Evolutionary conservation across 2,329 filamentous ascomycete genomes (phyloP).

Genomic region (Gliomastix tumulicola): DNA sequence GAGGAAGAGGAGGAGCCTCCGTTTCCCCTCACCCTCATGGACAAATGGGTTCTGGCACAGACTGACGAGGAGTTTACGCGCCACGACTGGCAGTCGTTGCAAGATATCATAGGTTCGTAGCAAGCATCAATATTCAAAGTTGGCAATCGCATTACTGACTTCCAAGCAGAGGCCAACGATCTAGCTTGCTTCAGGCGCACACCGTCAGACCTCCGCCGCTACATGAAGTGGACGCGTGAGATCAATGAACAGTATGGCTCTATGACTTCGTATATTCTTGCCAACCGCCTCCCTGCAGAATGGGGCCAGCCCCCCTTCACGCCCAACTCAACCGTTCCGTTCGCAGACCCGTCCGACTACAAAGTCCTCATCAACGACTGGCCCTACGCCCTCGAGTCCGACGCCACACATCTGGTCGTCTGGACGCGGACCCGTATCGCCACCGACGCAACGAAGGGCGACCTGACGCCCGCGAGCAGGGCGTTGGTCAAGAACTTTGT

Average conservation of each 20-base stretch:
- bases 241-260: conserved; percentile 69
- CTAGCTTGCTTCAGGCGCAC: conserved; percentile 72
- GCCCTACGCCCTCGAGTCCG: conserved; percentile 71
- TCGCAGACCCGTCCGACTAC: conserved; percentile 49
- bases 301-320: conserved; percentile 61
- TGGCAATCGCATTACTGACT: background rate
- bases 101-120: conserved; percentile 54
- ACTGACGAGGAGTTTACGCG: conserved; percentile 65
- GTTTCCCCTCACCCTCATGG: conserved; percentile 53
- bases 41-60: conserved; percentile 50
- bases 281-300: conserved; percentile 56
- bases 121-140: background rate
- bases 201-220: conserved; percentile 72
- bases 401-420: conserved; percentile 76
- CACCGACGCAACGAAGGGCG: conserved; percentile 62
- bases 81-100: conserved; percentile 69
- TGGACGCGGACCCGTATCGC: conserved; percentile 83
- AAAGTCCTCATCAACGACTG: conserved; percentile 83
- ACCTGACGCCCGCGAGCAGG: conserved; percentile 63
- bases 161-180: conserved; percentile 41
- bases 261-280: conserved; percentile 71
- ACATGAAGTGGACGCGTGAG: conserved; percentile 69
- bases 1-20: conserved; percentile 36
- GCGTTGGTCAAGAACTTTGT: conserved; percentile 63
- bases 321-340: conserved; percentile 41